phyloP scores from a whole-genome alignment of 2,329 filamentous ascomycete species.

The Microascus cirrosus region DNA sequence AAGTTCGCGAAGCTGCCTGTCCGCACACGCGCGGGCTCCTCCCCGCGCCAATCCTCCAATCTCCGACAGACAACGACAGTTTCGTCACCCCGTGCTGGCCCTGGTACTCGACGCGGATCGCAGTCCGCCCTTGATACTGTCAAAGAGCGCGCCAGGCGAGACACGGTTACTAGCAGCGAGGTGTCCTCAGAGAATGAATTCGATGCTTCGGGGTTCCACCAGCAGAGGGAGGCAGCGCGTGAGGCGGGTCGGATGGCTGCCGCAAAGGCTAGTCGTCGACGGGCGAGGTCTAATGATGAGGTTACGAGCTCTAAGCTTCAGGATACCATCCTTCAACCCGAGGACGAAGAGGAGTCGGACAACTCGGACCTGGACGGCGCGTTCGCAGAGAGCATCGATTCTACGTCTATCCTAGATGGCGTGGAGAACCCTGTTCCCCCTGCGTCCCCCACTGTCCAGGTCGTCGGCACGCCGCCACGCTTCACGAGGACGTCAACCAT shows the following conservation, averaged over 20 bases:
- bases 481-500: constrained; percentile 53
- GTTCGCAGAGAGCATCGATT: constrained; percentile 58
- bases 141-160: constrained; percentile 57
- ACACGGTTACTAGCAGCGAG: constrained; percentile 73
- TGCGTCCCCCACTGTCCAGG: constrained; percentile 42
- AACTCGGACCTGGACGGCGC: constrained; percentile 51
- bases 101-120: constrained; percentile 49
- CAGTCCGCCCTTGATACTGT: constrained; percentile 60
- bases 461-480: constrained; percentile 53
- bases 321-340: constrained; percentile 40
- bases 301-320: constrained; percentile 28
- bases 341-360: constrained; percentile 49
- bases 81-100: constrained; percentile 32
- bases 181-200: constrained; percentile 76
- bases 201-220: constrained; percentile 54
- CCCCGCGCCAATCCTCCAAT: constrained; percentile 62
- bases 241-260: constrained; percentile 29
- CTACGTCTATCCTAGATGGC: constrained; percentile 57
- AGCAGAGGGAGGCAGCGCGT: constrained; percentile 48
- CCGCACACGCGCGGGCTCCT: constrained; percentile 75
- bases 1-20: constrained; percentile 95
- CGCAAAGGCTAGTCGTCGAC: constrained; percentile 19
- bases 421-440: constrained; percentile 44
- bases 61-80: constrained; percentile 33
- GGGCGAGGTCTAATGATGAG: constrained; percentile 26